Base-by-base conservation (phyloP, 2,329 filamentous ascomycete genomes). In the Tolypocladium album region DNA sequence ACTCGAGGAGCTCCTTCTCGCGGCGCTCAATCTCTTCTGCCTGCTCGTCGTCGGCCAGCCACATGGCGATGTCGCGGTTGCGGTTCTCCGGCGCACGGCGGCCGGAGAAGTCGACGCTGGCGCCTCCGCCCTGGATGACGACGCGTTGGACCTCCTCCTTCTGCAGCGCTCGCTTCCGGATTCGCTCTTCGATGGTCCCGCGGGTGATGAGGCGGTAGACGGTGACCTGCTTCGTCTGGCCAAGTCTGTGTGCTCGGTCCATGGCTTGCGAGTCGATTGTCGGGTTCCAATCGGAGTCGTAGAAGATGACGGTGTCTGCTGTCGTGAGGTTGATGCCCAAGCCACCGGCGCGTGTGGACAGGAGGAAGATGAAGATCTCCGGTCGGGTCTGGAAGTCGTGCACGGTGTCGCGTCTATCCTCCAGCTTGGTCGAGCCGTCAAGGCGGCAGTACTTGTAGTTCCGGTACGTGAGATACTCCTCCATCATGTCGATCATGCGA, bases 101-200 rank as follows among this genome's bases (percentile, higher is more conserved):
- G 58, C 93, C 94, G 73, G 96, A 97, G 81, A 99, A 97, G 79
- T 97, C 94, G 63, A 97, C 93, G 63, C 89, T 89, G 60, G 89
- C 88, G 64, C 91, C 92, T 61, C 92, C 92, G 67, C 93, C 94
- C 57, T 90, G 89, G 69, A 97, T 97, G 71, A 97, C 93, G 34
- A 97, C 93, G 59, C 94, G 91, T 74, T 97, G 93, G 65, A 99
- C 94, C 73, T 99, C 94, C 77, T 99, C 94, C 78, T 99, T 99
- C 73, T 99, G 94, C 75, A 97, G 78, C 2, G 94, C 94, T 63
- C 94, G 88, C 81, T 97, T 97, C 64, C 94, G 89, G 68, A 99
- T 99, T 59, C 94, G 91, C 76, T 99, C 94, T 76, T 97, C 94
- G 69, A 99, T 97, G 0, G 94, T 97, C 64, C 92, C 91, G 53